Base-by-base conservation (phyloP, 176 grass and related monocot genomes). In the Aegilops speltoides region DNA sequence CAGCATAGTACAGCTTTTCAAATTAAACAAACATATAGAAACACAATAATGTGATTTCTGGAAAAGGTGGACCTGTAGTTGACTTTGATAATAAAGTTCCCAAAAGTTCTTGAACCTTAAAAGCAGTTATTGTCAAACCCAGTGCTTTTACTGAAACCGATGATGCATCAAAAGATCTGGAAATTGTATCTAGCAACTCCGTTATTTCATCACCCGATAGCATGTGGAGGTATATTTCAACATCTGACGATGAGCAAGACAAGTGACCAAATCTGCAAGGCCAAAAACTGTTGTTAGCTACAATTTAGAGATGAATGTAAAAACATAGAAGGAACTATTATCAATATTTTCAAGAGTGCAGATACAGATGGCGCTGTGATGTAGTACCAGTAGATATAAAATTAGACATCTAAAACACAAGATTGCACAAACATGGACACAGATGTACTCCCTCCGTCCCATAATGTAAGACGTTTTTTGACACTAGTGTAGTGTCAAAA, bases 201-300 rank as follows among this genome's bases (percentile, higher is more conserved):
- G 54, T 73, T 81, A 87, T 94, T 82, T 96, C 94, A 64, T 92
- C 74, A 79, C 67, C 14, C 6, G 90, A 91, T 69, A 99, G 87
- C 78, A 92, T 79, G 76, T 91, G 84, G 36, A 99, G 89, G 81
- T 94, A 99, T 31, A 34, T 83, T 91, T 94, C 94, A 88, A 93
- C 92, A 90, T 99, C 97, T 54, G 94, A 96, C 76, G 92, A 83
- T 83, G 91, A 93, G 65, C 90, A 94, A 80, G 92, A 93, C 82
- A 94, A 87, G 72, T 99, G 94, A 72, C 92, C 91, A 78, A 99
- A 99, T 88, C 94, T 99, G 94, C 82, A 74, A 78, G 63, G 32
- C 13, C 33, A 3, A 76, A 76, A 43, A 65, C 20, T 67, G 61
- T 85, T 68, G 34, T 37, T 29, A 78, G 73, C 38, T 78, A 56